Evolutionary conservation across 805 yeast species (phyloP).

Genomic region (Metschnikowia reukaufii): DNA sequence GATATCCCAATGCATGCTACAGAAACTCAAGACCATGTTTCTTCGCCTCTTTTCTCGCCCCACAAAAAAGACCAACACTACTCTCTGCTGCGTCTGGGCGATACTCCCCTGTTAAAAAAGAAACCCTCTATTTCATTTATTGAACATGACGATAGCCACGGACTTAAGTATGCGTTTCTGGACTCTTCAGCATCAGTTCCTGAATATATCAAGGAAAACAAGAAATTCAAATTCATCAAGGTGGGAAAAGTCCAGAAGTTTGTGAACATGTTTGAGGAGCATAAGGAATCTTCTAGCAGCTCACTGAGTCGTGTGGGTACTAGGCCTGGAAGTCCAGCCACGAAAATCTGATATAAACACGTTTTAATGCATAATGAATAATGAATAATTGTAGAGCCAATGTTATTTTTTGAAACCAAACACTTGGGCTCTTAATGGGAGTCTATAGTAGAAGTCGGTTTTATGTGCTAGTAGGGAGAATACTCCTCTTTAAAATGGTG

Average conservation of each 20-base stretch:
- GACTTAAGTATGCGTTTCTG: slow-evolving; percentile 33
- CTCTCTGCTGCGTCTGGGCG: neutral
- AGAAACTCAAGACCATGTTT: neutral
- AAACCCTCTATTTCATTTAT: slow-evolving; percentile 25
- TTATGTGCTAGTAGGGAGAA: too few relatives aligned
- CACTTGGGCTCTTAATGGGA: too few relatives aligned
- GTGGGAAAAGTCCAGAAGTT: slow-evolving; percentile 48
- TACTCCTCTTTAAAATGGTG: too few relatives aligned
- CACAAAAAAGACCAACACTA: neutral
- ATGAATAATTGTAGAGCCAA: neutral
- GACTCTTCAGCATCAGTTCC: slow-evolving; percentile 28
- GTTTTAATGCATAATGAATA: slow-evolving; percentile 6
- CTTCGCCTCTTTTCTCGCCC: slow-evolving; percentile 4
- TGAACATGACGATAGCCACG: slow-evolving; percentile 28
- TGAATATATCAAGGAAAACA: slow-evolving; percentile 39
- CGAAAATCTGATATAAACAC: neutral
- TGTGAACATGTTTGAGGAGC: slow-evolving; percentile 44
- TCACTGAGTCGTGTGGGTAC: slow-evolving; percentile 17
- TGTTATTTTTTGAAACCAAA: neutral
- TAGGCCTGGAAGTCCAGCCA: slow-evolving; percentile 19
- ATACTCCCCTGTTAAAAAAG: slow-evolving; percentile 6
- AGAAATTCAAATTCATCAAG: slow-evolving; percentile 44
- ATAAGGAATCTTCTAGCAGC: slow-evolving; percentile 18
- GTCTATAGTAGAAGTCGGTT: too few relatives aligned
- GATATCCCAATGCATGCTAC: neutral